Base-by-base conservation (phyloP, 2,329 filamentous ascomycete genomes). In the Clarireedia paspali region DNA sequence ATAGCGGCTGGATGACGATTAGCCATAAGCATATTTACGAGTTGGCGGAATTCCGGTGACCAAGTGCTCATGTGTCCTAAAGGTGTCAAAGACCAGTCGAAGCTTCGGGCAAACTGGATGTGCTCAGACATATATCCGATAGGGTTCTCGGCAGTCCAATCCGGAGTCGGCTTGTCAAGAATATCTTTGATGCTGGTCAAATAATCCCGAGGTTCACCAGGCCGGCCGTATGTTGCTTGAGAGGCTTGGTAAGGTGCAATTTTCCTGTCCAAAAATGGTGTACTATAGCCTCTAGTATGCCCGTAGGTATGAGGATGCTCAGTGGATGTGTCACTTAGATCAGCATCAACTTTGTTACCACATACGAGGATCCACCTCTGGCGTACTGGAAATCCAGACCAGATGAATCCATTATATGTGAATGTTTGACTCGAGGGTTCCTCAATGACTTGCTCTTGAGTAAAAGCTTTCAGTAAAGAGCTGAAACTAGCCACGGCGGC, bases 1-100 rank as follows among this genome's bases (percentile, higher is more conserved):
- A 91, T 79, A 6, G 85, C 84, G 9, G 83, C 82, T 1, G 86
- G 84, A 64, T 89, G 83, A 6, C 87, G 86, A 59, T 82, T 87
- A 20, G 81, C 85, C 87, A 94, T 90, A 63, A 94, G 81, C 44
- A 92, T 71, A 67, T 91, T 91, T 45, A 86, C 84, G 81, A 91
- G 86, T 61, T 83, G 81, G 47, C 89, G 79, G 50, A 94, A 73
- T 61, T 90, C 86, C 46, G 87, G 79, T 46, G 91, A 72, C 63
- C 89, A 86, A 12, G 79, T 71, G 30, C 23, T 50, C 40, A 92
- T 89, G 0, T 87, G 85, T 0, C 89, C 89, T 1, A 94, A 73
- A 1, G 84, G 74, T 2, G 89, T 92, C 0, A 78, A 74, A 1
- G 78, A 79, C 89, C 89, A 94, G 68, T 91, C 84, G 20, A 85